Percentiles rank a stretch among this genome's conserved stretches.
These are phyloP conservation scores for Daucus carota DNA, from an alignment of 129 eudicot species.

Conservation along the genomic window DNA sequence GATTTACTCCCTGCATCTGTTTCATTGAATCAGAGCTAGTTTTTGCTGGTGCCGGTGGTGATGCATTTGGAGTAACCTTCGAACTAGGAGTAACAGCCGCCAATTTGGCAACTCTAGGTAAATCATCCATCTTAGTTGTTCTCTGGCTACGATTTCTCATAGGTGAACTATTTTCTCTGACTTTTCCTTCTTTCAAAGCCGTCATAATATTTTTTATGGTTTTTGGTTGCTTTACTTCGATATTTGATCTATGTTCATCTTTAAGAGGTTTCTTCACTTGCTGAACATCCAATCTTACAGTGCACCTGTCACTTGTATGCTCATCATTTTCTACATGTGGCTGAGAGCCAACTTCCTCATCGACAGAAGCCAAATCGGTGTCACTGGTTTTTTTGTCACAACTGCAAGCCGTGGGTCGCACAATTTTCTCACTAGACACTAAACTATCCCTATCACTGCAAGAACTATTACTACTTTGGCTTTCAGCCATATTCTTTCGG, in stretches of 20 bases:
- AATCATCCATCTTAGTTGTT: conserved; percentile 33
- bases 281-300: conserved; percentile 21
- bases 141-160: conserved; percentile 49
- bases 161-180: conserved; percentile 80
- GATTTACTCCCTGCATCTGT: conserved; percentile 38
- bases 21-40: conserved; percentile 43
- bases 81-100: conserved; percentile 37
- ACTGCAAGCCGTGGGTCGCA: conserved; percentile 25
- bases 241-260: conserved; percentile 33
- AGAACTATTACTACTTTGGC: conserved; percentile 92
- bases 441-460: conserved; percentile 89
- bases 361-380: conserved; percentile 34
- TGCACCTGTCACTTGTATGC: conserved; percentile 20
- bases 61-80: conserved; percentile 44
- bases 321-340: conserved; percentile 26
- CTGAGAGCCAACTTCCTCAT: conserved; percentile 31
- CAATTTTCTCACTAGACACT: conserved; percentile 55
- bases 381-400: conserved; percentile 45
- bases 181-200: conserved; percentile 70
- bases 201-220: conserved; percentile 45
- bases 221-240: conserved; percentile 49
- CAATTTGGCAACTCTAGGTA: conserved; percentile 53
- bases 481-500: conserved; percentile 56
- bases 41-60: conserved; percentile 35
- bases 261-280: conserved; percentile 33